phyloP scores from a whole-genome alignment of 495 filamentous ascomycete genomes.

The Neurospora sp. region DNA sequence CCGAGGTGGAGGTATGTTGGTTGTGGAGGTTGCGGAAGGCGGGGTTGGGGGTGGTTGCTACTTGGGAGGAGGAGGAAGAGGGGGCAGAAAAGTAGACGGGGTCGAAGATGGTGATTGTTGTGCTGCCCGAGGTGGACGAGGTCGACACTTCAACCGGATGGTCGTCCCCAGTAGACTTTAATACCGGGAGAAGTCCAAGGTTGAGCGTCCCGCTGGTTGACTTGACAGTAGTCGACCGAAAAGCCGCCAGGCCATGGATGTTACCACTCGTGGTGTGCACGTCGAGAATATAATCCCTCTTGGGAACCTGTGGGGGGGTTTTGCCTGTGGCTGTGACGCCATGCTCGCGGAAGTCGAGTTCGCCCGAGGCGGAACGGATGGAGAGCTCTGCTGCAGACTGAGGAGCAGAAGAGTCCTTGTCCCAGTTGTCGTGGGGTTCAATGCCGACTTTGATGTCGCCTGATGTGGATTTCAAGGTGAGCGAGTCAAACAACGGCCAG shows the following conservation, averaged over 20 bases:
- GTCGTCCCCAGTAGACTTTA: constrained; percentile 7
- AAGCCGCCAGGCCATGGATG: constrained; percentile 22
- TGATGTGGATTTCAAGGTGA: constrained; percentile 25
- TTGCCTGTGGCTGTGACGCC: neutral
- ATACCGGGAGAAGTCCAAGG: constrained; percentile 27
- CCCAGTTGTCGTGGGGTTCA: constrained; percentile 20
- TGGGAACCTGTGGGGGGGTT: constrained; percentile 11
- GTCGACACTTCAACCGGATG: constrained; percentile 16
- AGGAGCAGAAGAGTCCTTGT: constrained; percentile 5
- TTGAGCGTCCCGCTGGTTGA: constrained; percentile 19
- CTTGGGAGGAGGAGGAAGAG: neutral
- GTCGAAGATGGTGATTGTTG: constrained; percentile 19
- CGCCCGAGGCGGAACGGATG: constrained; percentile 25
- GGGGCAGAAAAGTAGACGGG: constrained; percentile 25
- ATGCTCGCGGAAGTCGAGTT: constrained; percentile 21
- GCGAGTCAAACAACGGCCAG: constrained; percentile 34
- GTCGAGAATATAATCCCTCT: constrained; percentile 32
- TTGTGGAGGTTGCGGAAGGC: constrained; percentile 16
- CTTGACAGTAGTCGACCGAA: constrained; percentile 15
- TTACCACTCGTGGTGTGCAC: constrained; percentile 25
- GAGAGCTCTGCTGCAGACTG: constrained; percentile 23
- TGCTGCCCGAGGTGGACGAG: constrained; percentile 24
- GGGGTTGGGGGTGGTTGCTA: neutral
- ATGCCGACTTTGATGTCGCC: constrained; percentile 28
- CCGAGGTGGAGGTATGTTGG: constrained; percentile 26